Base-by-base conservation (phyloP, 2,329 filamentous ascomycete genomes). In the Huntiella decipiens region DNA sequence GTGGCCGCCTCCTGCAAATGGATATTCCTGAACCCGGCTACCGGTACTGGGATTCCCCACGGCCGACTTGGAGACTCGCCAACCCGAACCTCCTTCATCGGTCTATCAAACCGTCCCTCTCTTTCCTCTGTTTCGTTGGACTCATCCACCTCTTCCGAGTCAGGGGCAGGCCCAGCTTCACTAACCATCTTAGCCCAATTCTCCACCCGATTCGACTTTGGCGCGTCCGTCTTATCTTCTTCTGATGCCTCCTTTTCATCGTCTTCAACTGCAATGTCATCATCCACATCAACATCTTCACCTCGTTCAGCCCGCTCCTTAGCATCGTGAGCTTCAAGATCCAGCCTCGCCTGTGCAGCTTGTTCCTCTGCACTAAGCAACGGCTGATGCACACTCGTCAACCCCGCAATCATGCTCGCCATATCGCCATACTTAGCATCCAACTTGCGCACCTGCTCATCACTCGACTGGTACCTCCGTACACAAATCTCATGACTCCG, bases 401-500 rank as follows among this genome's bases (percentile, higher is more conserved):
- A 67, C 6, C 85, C 85, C 59, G 91, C 80, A 51, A 96, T 92
- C 88, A 96, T 95, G 62, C 76, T 92, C 54, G 84, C 85, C 38
- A 95, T 66, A 58, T 80, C 88, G 52, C 85, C 86, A 58, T 95
- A 96, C 60, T 95, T 96, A 51, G 84, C 84, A 59, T 96, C 88
- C 46, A 96, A 68, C 61, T 92, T 83, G 53, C 77, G 77, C 56
- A 93, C 82, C 56, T 87, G 82, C 52, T 82, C 74, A 54, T 88
- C 80, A 56, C 87, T 88, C 60, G 76, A 80, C 62, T 93, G 84
- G 58, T 94, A 94, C 48, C 87, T 75, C 56, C 82, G 79, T 50
- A 96, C 77, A 60, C 88, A 96, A 38, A 95, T 74, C 58, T 92
- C 85, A 61, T 96, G 88, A 58, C 86, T 95, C 54, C 88, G 76